Evolutionary conservation across 106 monocot species (phyloP).

Genomic region (Vanilla planifolia): DNA sequence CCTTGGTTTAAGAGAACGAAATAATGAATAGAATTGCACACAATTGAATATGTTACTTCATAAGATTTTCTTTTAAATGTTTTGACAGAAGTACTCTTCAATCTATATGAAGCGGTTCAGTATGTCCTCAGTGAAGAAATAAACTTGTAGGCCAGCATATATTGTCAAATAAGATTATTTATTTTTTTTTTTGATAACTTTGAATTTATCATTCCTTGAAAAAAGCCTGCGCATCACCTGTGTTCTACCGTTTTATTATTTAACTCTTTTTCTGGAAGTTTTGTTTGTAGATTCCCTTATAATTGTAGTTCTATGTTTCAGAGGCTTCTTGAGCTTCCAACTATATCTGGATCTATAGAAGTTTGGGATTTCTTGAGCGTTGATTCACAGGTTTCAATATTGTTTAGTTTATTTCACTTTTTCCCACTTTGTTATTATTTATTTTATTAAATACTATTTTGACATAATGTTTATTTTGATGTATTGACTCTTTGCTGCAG

Average conservation of each 20-base stretch:
- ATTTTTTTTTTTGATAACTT: too few relatives aligned
- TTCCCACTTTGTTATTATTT: neutral
- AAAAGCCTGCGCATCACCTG: too few relatives aligned
- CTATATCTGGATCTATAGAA: constrained; percentile 82
- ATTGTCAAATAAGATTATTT: too few relatives aligned
- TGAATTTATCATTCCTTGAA: too few relatives aligned
- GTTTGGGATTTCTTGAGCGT: constrained; percentile 99
- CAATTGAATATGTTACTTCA: neutral
- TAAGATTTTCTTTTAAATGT: neutral
- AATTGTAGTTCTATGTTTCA: constrained; percentile 36
- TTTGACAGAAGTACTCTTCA: neutral
- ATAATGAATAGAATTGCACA: too few relatives aligned
- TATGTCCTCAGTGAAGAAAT: too few relatives aligned
- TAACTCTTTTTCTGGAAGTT: too few relatives aligned
- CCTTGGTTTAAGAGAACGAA: too few relatives aligned
- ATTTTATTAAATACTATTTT: neutral
- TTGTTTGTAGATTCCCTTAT: too few relatives aligned
- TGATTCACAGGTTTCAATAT: constrained; percentile 84
- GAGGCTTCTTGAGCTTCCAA: constrained; percentile 92
- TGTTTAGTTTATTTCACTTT: neutral
- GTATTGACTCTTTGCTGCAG: constrained; percentile 43
- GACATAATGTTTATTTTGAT: neutral
- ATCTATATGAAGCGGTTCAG: too few relatives aligned
- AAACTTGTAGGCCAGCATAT: too few relatives aligned
- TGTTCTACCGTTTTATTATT: too few relatives aligned